These are phyloP conservation scores for Sphaerostilbella broomeana DNA, from an alignment of 2,329 filamentous ascomycete species.

Conservation along the genomic window DNA sequence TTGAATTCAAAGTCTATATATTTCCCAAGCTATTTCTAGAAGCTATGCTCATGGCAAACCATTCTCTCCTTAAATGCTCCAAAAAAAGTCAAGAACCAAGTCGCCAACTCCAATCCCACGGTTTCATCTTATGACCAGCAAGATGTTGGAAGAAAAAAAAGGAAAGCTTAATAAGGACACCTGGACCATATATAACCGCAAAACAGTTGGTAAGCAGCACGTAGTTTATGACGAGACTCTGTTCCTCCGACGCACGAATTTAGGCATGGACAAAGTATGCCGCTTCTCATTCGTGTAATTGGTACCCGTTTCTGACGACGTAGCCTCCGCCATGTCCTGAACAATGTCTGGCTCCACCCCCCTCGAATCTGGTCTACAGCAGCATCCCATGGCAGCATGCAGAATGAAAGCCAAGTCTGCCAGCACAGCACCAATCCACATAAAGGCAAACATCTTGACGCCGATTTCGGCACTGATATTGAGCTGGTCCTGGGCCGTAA, in stretches of 20 bases:
- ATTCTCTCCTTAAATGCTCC: no score
- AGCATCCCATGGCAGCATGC: constrained; percentile 73
- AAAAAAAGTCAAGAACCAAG: no score
- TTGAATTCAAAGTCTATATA: no score
- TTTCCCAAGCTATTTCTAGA: no score
- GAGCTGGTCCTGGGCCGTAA: constrained; percentile 62
- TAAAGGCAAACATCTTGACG: constrained; percentile 71
- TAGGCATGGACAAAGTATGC: neutral
- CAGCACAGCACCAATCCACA: constrained; percentile 74
- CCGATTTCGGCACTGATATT: constrained; percentile 71
- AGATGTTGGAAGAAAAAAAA: no score
- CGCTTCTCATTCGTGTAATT: constrained; percentile 4
- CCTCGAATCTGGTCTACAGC: constrained; percentile 41
- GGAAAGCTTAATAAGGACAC: no score
- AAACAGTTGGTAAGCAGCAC: no score
- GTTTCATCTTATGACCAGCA: no score
- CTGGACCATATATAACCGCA: no score
- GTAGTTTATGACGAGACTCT: constrained; percentile 9
- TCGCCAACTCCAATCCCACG: no score
- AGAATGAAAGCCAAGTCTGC: constrained; percentile 64
- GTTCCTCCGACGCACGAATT: constrained; percentile 10
- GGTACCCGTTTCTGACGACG: constrained; percentile 1
- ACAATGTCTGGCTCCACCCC: constrained; percentile 3
- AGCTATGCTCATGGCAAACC: no score
- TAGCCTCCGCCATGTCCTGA: constrained; percentile 5